phyloP scores from a whole-genome alignment of 257 asterid genomes.

The Eucommia ulmoides region DNA sequence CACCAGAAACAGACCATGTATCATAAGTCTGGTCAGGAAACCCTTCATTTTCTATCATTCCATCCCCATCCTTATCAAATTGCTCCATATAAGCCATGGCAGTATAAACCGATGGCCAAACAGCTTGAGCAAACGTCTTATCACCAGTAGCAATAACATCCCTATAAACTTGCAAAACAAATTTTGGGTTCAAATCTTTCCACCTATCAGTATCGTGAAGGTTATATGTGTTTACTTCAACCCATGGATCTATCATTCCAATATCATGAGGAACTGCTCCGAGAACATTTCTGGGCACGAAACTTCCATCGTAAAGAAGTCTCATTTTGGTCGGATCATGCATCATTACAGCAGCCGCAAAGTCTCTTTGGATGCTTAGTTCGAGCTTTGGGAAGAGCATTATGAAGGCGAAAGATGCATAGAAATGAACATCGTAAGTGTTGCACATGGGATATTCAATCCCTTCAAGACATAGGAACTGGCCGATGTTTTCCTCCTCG shows the following conservation, averaged over 20 bases:
- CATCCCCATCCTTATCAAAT: slow-evolving; percentile 95
- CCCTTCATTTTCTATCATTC: slow-evolving; percentile 95
- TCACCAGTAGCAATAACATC: slow-evolving; percentile 75
- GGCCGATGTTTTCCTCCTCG: slow-evolving; percentile 89
- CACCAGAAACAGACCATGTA: slow-evolving; percentile 86
- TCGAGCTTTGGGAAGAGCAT: slow-evolving; percentile 83
- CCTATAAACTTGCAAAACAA: slow-evolving; percentile 86
- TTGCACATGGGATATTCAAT: slow-evolving; percentile 91
- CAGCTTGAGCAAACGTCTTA: slow-evolving; percentile 59
- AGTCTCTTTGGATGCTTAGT: slow-evolving; percentile 91
- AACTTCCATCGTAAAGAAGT: slow-evolving; percentile 57
- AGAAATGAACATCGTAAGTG: slow-evolving; percentile 91
- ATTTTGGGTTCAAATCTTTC: slow-evolving; percentile 95
- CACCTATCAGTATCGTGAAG: slow-evolving; percentile 82
- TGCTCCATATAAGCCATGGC: slow-evolving; percentile 98
- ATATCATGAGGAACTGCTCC: slow-evolving; percentile 99
- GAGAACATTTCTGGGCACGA: slow-evolving; percentile 57
- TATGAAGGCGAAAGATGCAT: slow-evolving; percentile 65
- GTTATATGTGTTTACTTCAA: slow-evolving; percentile 68
- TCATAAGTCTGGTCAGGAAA: slow-evolving; percentile 96
- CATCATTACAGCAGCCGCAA: slow-evolving; percentile 95
- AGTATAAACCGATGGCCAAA: slow-evolving; percentile 90
- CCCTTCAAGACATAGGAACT: slow-evolving; percentile 89
- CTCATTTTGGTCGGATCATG: slow-evolving; percentile 67
- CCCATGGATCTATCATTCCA: slow-evolving; percentile 95